Evolutionary conservation across 1,284 basidiomycete species (phyloP), one percentile per base, ranked within the genome.

Genomic region (Schizophyllum amplum): DNA sequence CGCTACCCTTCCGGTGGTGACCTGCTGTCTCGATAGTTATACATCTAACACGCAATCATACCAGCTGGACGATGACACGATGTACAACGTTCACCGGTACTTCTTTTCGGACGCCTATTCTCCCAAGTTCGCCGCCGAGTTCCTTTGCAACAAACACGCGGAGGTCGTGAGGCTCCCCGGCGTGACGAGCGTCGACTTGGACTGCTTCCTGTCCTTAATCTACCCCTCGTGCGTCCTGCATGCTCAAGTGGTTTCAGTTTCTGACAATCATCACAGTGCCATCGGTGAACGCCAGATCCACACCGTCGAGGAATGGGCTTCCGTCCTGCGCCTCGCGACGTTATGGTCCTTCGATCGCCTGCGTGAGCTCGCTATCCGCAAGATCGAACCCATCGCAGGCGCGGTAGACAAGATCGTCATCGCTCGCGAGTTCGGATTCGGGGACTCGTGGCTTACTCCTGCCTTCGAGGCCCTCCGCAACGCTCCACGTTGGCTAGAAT

Each of bases 251-350:
- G 46, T 26, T 6, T 33, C 20, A 2, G 22, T 17, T 55, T 17
- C 25, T 26, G 20, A 56, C 46, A 9, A 46, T 47, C 7, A 5
- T 22, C 42, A 17, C 55, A 73, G 73, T 17, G 63, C 68, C 53
- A 68, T 71, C 20, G 52, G 59, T 0, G 58, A 63, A n/a, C 63
- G 62, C 7, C 67, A 71, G 51, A 62, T 70, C 48, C 62, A 61
- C 2, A 69, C 69, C 7, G 60, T 65, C n/a, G 63, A 67, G 26
- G 69, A 75, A 50, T 77, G 75, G 74, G 68, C 66, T 24, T 68
- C 70, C 1, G 64, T 75, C 42, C 71, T 76, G 15, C 60, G 68
- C 17, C 66, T 75, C 25, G 63, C 72, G 1, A 64, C 66, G 13
- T 62, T 61, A 22, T 73, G 69, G 68, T 64, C 64, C 9, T 74